Evolutionary conservation across 805 yeast species (phyloP), one percentile per base, ranked within the genome.

Genomic region (Candida namnaoensis): DNA sequence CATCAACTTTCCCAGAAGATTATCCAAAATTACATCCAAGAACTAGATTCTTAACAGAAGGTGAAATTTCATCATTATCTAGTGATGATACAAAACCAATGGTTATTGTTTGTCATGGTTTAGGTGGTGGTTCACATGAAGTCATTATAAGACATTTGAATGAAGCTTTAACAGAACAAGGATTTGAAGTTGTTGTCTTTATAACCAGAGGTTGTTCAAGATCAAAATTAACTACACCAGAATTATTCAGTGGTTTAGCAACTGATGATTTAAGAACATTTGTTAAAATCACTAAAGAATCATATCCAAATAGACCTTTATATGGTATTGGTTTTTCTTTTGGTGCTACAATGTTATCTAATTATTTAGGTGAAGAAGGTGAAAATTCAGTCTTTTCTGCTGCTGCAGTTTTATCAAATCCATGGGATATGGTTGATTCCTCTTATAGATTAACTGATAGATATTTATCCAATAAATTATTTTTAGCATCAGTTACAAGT

Each of bases 121-220:
- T 84, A 34, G 82, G 85, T 26, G 91, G 93, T 44, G 95, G 95
- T 1, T 78, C 87, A 13, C 84, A 80, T 50, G 93, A 84, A 56
- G 78, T 85, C 19, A 80, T 80, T 43, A 74, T 83, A 38, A 69
- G 88, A 47, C 72, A 82, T 8, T 62, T 78, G 34, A 60, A 76
- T 33, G 62, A 64, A 37, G 58, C 62, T 19, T 59, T 80, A 38
- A 67, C 72, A 30, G 51, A 57, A 1, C 61, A 62, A 13, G 62
- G 64, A 41, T 69, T 78, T 55, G 77, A 81, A 60, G 81, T 79
- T 38, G 82, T 80, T 15, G 76, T 74, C 4, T 53, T 84, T 38
- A 82, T 82, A 55, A 70, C 84, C 14, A 68, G 95, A 53, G 95
- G 95, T 4, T 83, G 91, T 60, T 82, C 87, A 28, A 71, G 86